Percentiles rank a stretch among this genome's conserved stretches.
These are phyloP conservation scores for Fusarium sp. DNA, from an alignment of 2,329 filamentous ascomycete species.

Conservation along the genomic window DNA sequence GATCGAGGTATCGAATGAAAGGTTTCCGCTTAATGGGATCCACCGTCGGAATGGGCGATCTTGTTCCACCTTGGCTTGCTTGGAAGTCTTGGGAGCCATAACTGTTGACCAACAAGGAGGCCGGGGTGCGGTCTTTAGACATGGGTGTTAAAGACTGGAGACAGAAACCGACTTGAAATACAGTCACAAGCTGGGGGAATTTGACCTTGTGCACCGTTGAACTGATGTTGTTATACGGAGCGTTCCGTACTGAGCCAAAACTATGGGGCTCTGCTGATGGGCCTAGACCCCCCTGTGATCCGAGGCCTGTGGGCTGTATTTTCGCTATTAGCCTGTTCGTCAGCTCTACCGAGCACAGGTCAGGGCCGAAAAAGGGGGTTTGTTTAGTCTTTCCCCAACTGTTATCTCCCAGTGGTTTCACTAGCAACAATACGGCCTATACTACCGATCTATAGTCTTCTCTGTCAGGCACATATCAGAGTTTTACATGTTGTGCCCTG, in stretches of 20 bases:
- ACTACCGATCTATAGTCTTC: neutral
- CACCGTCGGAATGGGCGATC: constrained; percentile 34
- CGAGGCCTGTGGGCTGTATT: constrained; percentile 6
- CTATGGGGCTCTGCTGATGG: constrained; percentile 23
- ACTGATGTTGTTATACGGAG: constrained; percentile 25
- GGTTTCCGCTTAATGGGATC: constrained; percentile 2
- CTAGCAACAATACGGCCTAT: neutral
- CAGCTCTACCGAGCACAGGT: constrained; percentile 2
- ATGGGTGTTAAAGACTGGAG: constrained; percentile 6
- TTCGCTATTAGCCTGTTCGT: constrained; percentile 27
- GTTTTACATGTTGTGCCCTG: neutral
- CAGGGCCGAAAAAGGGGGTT: constrained; percentile 17
- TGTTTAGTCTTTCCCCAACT: constrained; percentile 4
- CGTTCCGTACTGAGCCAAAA: constrained; percentile 10
- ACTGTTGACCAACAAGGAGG: constrained; percentile 26
- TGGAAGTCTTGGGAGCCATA: constrained; percentile 32
- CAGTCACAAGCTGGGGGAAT: constrained; percentile 28
- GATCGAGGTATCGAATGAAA: constrained; percentile 15
- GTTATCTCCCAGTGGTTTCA: constrained; percentile 23
- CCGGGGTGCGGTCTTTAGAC: constrained; percentile 12
- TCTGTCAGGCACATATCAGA: neutral
- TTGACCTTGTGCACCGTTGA: constrained; percentile 1
- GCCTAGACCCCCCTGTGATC: neutral
- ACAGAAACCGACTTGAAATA: neutral
- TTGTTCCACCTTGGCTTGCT: constrained; percentile 34